phyloP scores from a whole-genome alignment of 23 red algal genomes.

The Gracilaria caudata region DNA sequence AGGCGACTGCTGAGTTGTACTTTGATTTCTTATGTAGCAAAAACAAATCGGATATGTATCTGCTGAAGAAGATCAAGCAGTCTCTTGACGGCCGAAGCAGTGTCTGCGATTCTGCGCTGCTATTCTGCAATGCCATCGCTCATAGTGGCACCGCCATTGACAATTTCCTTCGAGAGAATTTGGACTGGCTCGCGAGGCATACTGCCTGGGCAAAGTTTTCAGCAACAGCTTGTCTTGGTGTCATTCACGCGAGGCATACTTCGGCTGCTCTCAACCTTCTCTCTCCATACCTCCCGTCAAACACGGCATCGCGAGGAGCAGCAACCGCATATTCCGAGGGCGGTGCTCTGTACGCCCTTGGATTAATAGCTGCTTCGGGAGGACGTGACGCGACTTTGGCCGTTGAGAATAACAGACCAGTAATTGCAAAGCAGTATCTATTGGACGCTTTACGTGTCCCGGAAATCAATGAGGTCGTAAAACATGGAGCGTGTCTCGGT shows the following conservation, averaged over 20 bases:
- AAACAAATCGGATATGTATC: conserved; percentile 82
- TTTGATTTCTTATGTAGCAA: conserved; percentile 91
- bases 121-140: conserved; percentile 92
- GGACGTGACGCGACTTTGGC: conserved; percentile 58
- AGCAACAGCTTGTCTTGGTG: conserved; percentile 93
- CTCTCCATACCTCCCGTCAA: conserved; percentile 88
- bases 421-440: conserved; percentile 73
- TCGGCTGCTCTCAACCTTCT: conserved; percentile 86
- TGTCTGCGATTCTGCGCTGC: conserved; percentile 84
- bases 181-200: conserved; percentile 92
- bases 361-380: conserved; percentile 90
- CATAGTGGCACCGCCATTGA: conserved; percentile 96
- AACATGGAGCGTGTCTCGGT: conserved; percentile 97
- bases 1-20: conserved; percentile 78
- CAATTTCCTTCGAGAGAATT: conserved; percentile 90
- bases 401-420: conserved; percentile 4
- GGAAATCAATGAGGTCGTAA: conserved; percentile 90
- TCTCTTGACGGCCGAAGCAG: conserved; percentile 83
- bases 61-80: conserved; percentile 87
- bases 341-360: conserved; percentile 95
- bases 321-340: conserved; percentile 72
- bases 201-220: conserved; percentile 99
- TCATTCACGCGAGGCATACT: conserved; percentile 89
- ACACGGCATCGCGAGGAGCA: conserved; percentile 28
- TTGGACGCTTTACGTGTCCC: conserved; percentile 79